Conservation (phyloP, 345 rosid species). For the Abelmoschus esculentus region DNA sequence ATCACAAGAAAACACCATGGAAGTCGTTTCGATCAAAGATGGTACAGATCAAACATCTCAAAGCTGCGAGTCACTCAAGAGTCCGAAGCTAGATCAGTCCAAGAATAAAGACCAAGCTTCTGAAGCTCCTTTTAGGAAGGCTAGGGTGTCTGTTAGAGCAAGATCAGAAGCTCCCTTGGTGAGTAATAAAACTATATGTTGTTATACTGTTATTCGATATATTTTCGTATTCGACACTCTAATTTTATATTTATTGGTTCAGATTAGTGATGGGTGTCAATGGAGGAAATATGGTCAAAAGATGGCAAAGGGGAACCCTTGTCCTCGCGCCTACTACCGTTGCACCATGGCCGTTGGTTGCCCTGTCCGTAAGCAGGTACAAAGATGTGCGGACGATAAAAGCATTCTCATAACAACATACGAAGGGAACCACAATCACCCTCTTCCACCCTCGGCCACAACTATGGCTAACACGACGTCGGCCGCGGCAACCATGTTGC, state of each 20-base stretch:
- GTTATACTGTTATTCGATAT: background rate
- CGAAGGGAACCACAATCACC: conserved; percentile 95
- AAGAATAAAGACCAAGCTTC: conserved; percentile 35
- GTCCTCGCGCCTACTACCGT: conserved; percentile 81
- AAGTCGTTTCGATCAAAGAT: conserved; percentile 24
- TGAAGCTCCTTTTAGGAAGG: conserved; percentile 44
- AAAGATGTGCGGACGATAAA: conserved; percentile 81
- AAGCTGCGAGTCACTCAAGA: conserved; percentile 42
- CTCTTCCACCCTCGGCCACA: conserved; percentile 84
- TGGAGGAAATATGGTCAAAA: conserved; percentile 92
- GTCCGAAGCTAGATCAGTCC: conserved; percentile 37
- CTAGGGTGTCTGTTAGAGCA: conserved; percentile 59
- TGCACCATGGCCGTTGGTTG: conserved; percentile 83
- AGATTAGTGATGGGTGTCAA: conserved; percentile 76
- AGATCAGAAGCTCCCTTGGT: conserved; percentile 49
- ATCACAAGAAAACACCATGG: conserved; percentile 28
- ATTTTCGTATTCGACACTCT: background rate
- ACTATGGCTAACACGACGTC: conserved; percentile 90
- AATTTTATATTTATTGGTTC: background rate
- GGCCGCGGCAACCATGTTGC: conserved; percentile 79
- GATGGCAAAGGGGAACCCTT: conserved; percentile 77
- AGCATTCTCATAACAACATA: conserved; percentile 73
- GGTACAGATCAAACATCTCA: conserved; percentile 34
- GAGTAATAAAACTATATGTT: background rate
- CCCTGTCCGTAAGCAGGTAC: conserved; percentile 93